These are phyloP conservation scores for Plasmodium berghei DNA, from an alignment of 169 alveolate species.

Conservation along the genomic window DNA sequence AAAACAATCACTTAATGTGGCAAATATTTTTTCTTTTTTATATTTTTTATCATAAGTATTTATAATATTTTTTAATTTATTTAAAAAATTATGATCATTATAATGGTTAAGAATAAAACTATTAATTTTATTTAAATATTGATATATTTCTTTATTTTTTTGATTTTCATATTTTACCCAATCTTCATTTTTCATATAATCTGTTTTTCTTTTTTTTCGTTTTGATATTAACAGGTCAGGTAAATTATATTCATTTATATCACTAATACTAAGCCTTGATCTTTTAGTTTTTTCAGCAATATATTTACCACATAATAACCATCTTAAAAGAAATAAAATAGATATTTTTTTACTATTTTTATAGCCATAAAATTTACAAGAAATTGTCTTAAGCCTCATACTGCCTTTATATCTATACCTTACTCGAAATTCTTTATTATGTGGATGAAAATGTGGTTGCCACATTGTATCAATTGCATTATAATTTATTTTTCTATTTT, in stretches of 20 bases:
- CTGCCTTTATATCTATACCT: constrained; percentile 83
- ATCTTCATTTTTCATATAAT: constrained; percentile 21
- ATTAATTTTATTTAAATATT: constrained; percentile 31
- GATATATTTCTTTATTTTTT: constrained; percentile 35
- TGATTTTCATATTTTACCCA: constrained; percentile 8
- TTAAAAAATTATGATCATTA: constrained; percentile 37
- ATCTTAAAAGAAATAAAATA: constrained; percentile 78
- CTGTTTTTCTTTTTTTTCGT: constrained; percentile 14
- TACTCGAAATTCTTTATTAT: constrained; percentile 83
- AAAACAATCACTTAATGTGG: constrained; percentile 14
- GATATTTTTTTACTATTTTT: constrained; percentile 79
- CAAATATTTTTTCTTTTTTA: constrained; percentile 18
- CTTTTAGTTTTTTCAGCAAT: constrained; percentile 80
- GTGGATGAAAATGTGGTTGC: constrained; percentile 87
- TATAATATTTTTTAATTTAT: constrained; percentile 37
- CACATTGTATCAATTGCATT: constrained; percentile 81
- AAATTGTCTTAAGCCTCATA: constrained; percentile 81
- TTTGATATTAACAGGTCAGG: constrained; percentile 22
- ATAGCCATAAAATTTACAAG: constrained; percentile 79
- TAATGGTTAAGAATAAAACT: constrained; percentile 21
- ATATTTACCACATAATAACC: constrained; percentile 78
- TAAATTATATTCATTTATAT: constrained; percentile 48
- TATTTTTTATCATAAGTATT: constrained; percentile 11
- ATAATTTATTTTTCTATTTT: constrained; percentile 68
- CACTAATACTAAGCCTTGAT: constrained; percentile 71